Conservation (phyloP, 352 stramenopile genomes). For the Phytophthora macrochlamydospora region DNA sequence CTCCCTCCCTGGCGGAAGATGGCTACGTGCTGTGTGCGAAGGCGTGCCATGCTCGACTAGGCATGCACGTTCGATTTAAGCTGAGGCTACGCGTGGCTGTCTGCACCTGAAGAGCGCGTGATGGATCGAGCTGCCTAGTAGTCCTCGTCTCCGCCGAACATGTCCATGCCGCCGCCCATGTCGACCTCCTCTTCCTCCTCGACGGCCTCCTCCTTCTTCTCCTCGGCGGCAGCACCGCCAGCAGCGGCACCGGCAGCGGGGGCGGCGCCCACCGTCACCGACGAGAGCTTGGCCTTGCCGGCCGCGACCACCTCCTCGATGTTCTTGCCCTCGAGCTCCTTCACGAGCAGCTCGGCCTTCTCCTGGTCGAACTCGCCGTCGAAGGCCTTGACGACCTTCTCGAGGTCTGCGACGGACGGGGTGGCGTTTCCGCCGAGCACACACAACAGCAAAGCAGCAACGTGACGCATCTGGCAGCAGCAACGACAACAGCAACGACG, state of each 20-base stretch:
- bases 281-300: constrained; percentile 86
- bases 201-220: constrained; percentile 67
- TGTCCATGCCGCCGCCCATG: constrained; percentile 84
- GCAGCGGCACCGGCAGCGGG: constrained; percentile 42
- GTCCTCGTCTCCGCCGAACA: constrained; percentile 84
- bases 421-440: constrained; percentile 85
- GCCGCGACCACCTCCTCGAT: constrained; percentile 86
- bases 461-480: constrained; percentile 85
- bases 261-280: constrained; percentile 73
- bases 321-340: constrained; percentile 91
- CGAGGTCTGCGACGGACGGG: constrained; percentile 77
- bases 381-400: constrained; percentile 86
- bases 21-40: constrained; percentile 43
- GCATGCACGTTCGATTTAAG: constrained; percentile 57
- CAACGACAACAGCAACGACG: background rate
- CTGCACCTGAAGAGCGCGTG: background rate
- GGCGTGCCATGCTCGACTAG: constrained; percentile 39
- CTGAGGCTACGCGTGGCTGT: constrained; percentile 36
- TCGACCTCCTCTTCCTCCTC: constrained; percentile 86
- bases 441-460: constrained; percentile 91
- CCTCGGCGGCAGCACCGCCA: constrained; percentile 47
- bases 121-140: constrained; percentile 59
- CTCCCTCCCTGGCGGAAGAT: background rate
- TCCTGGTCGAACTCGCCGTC: constrained; percentile 80
- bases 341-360: constrained; percentile 81